These are phyloP conservation scores for Mycena kentingensis DNA, from an alignment of 768 basidiomycete genomes.

Conservation along the genomic window DNA sequence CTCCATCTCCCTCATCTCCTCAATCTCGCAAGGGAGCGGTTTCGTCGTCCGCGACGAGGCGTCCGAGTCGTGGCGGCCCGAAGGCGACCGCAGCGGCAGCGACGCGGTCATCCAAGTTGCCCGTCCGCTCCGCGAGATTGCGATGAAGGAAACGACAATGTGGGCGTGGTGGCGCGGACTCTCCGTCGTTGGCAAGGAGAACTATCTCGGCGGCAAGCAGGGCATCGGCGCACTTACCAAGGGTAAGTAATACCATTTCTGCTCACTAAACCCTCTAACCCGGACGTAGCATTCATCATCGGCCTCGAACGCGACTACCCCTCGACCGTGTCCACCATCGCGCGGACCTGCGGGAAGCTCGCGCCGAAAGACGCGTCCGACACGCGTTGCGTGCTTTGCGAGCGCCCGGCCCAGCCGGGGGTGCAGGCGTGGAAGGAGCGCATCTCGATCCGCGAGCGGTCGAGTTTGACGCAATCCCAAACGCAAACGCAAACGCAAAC, in stretches of 20 bases:
- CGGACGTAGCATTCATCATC: constrained; percentile 67
- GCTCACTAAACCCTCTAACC: neutral
- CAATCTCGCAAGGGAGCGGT: constrained; percentile 76
- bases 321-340: constrained; percentile 83
- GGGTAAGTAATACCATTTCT: constrained; percentile 43
- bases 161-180: constrained; percentile 77
- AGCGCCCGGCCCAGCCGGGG: constrained; percentile 67
- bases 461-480: constrained; percentile 36
- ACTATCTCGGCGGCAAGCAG: constrained; percentile 47
- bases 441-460: constrained; percentile 75
- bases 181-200: constrained; percentile 51
- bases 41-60: constrained; percentile 68
- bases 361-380: constrained; percentile 59
- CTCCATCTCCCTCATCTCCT: constrained; percentile 72
- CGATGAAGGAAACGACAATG: constrained; percentile 76
- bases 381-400: constrained; percentile 61
- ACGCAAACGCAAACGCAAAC: constrained; percentile 20
- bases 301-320: constrained; percentile 83
- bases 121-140: constrained; percentile 71
- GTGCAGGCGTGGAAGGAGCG: constrained; percentile 73
- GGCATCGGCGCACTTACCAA: constrained; percentile 70
- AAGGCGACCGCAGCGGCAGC: constrained; percentile 13
- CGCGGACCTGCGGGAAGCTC: constrained; percentile 77
- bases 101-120: constrained; percentile 38
- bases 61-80: constrained; percentile 68